phyloP scores from a whole-genome alignment of 768 basidiomycete genomes.

The Leccinum incarnatum region DNA sequence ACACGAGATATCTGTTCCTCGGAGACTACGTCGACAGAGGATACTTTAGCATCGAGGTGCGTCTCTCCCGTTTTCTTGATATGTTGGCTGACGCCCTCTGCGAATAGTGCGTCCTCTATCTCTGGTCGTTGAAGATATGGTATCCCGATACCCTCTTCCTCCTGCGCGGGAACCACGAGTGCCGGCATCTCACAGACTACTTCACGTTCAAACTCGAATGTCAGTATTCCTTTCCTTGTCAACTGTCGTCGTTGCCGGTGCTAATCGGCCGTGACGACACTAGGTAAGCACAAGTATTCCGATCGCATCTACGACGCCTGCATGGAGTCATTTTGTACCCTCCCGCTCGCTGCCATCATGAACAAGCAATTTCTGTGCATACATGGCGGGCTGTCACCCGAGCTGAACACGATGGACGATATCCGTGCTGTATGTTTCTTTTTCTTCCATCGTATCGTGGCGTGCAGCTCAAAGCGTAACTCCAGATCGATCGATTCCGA shows the following conservation, averaged over 20 bases:
- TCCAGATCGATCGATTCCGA: conserved; percentile 93
- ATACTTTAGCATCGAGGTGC: conserved; percentile 89
- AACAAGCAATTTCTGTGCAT: conserved; percentile 99
- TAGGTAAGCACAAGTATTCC: conserved; percentile 99
- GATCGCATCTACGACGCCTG: conserved; percentile 95
- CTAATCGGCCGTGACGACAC: not conserved
- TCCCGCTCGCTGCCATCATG: conserved; percentile 97
- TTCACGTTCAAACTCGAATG: conserved; percentile 99
- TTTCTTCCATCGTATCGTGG: not conserved
- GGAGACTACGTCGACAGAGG: conserved; percentile 94
- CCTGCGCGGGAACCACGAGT: conserved; percentile 97
- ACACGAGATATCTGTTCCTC: conserved; percentile 88
- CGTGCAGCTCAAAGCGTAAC: not conserved
- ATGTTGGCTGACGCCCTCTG: conserved; percentile 2
- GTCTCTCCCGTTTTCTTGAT: conserved; percentile 7
- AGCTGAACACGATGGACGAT: conserved; percentile 93
- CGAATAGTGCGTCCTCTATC: conserved; percentile 87
- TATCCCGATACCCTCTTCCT: conserved; percentile 97
- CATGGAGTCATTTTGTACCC: conserved; percentile 95
- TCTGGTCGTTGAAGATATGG: conserved; percentile 99
- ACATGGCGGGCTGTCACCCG: conserved; percentile 94
- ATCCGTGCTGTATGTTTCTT: conserved; percentile 66
- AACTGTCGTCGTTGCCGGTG: too few species aligned
- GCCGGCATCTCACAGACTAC: conserved; percentile 96
- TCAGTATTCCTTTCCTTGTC: conserved; percentile 37